phyloP scores from a whole-genome alignment of 164 flowering plant genomes.

The Chimonanthus praecox region DNA sequence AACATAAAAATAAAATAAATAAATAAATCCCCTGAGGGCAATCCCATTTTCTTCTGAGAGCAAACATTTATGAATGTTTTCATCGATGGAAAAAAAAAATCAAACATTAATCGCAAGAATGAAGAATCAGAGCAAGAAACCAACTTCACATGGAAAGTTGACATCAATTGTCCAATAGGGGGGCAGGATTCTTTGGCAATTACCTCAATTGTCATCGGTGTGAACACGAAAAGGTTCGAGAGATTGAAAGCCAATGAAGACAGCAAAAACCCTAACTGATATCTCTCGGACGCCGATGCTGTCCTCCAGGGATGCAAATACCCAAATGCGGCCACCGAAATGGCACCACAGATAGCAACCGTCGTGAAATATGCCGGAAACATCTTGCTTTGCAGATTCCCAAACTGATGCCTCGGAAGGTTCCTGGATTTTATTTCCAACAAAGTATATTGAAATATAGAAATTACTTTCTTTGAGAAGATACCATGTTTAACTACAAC shows the following conservation, averaged over 20 bases:
- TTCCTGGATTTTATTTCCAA: constrained; percentile 28
- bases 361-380: constrained; percentile 89
- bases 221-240: constrained; percentile 72
- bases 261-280: constrained; percentile 80
- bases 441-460: background rate
- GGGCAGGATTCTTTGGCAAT: background rate
- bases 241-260: constrained; percentile 77
- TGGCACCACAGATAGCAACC: constrained; percentile 67
- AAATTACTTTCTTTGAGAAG: too few relatives aligned
- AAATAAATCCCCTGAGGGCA: too few relatives aligned
- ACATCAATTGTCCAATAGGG: background rate
- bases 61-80: too few relatives aligned
- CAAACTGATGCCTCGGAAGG: constrained; percentile 93
- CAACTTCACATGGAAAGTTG: background rate
- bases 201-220: constrained; percentile 80
- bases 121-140: background rate
- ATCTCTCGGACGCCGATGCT: constrained; percentile 56
- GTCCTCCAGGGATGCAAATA: constrained; percentile 89
- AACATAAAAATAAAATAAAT: too few relatives aligned
- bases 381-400: constrained; percentile 95
- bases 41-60: too few relatives aligned
- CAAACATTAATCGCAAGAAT: background rate
- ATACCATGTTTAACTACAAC: background rate
- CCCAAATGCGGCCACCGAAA: constrained; percentile 61
- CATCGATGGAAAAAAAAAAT: too few relatives aligned